Conservation (phyloP, 2,329 filamentous ascomycete genomes). For the Calycina herbarum region DNA sequence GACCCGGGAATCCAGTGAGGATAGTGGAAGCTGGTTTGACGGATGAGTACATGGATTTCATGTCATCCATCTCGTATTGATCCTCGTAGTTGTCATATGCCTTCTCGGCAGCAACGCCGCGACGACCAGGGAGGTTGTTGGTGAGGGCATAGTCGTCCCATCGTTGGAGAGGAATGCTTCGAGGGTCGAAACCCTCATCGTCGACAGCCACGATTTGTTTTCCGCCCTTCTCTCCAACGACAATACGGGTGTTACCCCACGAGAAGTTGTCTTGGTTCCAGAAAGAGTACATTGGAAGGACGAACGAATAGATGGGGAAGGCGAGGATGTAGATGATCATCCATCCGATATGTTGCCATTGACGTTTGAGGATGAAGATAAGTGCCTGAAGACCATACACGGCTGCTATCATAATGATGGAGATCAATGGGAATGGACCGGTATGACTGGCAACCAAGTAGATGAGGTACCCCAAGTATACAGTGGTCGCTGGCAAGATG, state of each 20-base stretch:
- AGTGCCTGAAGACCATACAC: slow-evolving; percentile 95
- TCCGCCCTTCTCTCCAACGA: slow-evolving; percentile 88
- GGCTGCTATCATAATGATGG: slow-evolving; percentile 82
- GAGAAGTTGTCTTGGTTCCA: slow-evolving; percentile 99
- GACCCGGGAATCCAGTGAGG: slow-evolving; percentile 76
- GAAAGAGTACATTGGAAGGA: slow-evolving; percentile 95
- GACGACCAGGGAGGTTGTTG: slow-evolving; percentile 89
- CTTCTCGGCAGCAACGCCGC: slow-evolving; percentile 71
- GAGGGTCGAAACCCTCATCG: slow-evolving; percentile 83
- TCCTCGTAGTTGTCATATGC: slow-evolving; percentile 68
- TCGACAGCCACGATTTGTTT: slow-evolving; percentile 89
- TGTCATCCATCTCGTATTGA: slow-evolving; percentile 95
- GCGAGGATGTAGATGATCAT: slow-evolving; percentile 99
- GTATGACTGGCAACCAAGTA: slow-evolving; percentile 69
- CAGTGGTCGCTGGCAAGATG: slow-evolving; percentile 84
- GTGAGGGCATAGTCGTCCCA: slow-evolving; percentile 93
- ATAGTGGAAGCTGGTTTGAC: slow-evolving; percentile 84
- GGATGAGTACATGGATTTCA: slow-evolving; percentile 93
- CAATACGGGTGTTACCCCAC: slow-evolving; percentile 98
- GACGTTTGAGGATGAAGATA: slow-evolving; percentile 93
- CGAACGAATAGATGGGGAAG: slow-evolving; percentile 88
- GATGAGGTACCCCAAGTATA: slow-evolving; percentile 84
- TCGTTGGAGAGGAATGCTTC: slow-evolving; percentile 87
- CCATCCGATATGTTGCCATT: slow-evolving; percentile 99
- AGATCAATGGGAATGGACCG: slow-evolving; percentile 81